Evolutionary conservation across 768 basidiomycete species (phyloP).

Genomic region (Leccinum subgranulosum): DNA sequence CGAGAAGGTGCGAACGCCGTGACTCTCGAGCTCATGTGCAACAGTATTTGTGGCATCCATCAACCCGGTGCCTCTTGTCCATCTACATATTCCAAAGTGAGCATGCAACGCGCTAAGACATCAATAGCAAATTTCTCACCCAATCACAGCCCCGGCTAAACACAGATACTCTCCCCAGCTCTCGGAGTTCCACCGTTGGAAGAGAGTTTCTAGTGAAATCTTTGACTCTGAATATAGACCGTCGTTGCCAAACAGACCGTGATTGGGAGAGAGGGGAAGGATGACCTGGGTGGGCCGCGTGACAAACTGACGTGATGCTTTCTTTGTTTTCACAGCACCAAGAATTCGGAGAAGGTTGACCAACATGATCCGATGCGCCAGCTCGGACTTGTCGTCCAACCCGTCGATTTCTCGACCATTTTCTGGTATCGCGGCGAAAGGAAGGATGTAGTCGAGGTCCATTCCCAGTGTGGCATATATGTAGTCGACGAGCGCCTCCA

Average conservation of each 20-base stretch:
- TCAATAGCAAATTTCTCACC: slow-evolving; percentile 47
- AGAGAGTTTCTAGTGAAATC: slow-evolving; percentile 95
- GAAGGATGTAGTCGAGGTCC: slow-evolving; percentile 97
- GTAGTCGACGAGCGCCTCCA: slow-evolving; percentile 96
- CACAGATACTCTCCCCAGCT: slow-evolving; percentile 99
- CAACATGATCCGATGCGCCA: slow-evolving; percentile 98
- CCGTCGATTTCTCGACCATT: slow-evolving; percentile 98
- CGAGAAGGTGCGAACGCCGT: slow-evolving; percentile 96
- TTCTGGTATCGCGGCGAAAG: slow-evolving; percentile 97
- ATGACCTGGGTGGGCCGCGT: slow-evolving; percentile 99
- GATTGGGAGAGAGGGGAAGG: slow-evolving; percentile 95
- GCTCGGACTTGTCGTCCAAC: slow-evolving; percentile 94
- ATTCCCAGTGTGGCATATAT: slow-evolving; percentile 94
- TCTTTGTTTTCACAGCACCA: slow-evolving; percentile 97
- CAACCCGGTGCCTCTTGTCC: slow-evolving; percentile 97
- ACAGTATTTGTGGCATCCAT: slow-evolving; percentile 96
- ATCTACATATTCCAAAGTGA: slow-evolving; percentile 43
- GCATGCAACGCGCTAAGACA: slow-evolving; percentile 5
- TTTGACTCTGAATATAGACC: slow-evolving; percentile 98
- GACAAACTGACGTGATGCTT: slow-evolving; percentile 93
- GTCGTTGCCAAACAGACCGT: slow-evolving; percentile 96
- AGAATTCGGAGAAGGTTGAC: slow-evolving; percentile 95
- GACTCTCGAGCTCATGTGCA: slow-evolving; percentile 88
- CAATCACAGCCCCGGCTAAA: slow-evolving; percentile 96
- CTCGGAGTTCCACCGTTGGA: slow-evolving; percentile 97